Evolutionary conservation across 345 rosid genomes (phyloP).

Genomic region (Mercurialis annua): DNA sequence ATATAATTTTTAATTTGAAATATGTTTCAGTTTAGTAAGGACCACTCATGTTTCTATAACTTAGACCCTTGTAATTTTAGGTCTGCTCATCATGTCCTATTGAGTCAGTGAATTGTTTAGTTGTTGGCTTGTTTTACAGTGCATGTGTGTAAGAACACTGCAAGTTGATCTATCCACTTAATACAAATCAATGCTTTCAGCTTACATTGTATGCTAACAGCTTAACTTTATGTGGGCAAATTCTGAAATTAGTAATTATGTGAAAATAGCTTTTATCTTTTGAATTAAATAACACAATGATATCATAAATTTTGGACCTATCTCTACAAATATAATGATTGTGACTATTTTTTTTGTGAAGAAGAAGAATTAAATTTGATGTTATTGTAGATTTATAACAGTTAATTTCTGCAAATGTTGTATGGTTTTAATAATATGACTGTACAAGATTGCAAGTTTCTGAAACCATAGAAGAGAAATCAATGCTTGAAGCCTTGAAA

Average conservation of each 20-base stretch:
- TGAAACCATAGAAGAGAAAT: too few species aligned
- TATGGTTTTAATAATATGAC: too few species aligned
- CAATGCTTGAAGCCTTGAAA: not conserved
- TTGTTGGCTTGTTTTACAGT: not conserved
- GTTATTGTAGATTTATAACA: too few species aligned
- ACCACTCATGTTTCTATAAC: constrained; percentile 2
- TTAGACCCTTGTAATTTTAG: constrained; percentile 2
- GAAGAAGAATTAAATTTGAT: too few species aligned
- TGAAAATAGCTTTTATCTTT: not conserved
- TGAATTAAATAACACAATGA: too few species aligned
- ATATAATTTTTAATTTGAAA: not conserved
- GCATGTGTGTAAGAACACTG: not conserved
- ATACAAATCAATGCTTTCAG: not conserved
- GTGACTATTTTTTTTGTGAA: too few species aligned
- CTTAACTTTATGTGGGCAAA: not conserved
- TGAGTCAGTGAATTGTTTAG: not conserved
- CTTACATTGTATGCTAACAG: too few species aligned
- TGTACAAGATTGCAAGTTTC: too few species aligned
- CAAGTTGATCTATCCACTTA: not conserved
- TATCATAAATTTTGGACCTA: too few species aligned
- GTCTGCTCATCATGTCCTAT: constrained; percentile 12
- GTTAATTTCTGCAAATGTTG: too few species aligned
- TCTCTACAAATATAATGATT: too few species aligned
- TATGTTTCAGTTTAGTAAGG: not conserved
- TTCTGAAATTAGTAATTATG: not conserved